Base-by-base conservation (phyloP, 495 filamentous ascomycete species). In the Hyaloscypha finlandica region DNA sequence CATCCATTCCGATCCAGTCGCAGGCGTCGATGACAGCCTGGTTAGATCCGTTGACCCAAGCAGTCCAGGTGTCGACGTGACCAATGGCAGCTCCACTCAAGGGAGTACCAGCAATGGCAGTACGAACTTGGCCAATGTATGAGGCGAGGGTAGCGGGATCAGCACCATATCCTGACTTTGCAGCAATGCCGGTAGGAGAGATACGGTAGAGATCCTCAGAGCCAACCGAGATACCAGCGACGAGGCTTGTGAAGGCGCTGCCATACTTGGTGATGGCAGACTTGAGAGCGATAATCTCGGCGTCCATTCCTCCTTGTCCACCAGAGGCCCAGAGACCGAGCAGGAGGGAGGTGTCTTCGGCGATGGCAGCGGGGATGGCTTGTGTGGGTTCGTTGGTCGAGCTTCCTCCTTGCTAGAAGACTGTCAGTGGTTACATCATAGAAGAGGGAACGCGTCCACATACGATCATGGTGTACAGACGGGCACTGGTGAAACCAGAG, bases 11-110 rank as follows among this genome's bases (percentile, higher is more conserved):
- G 61, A 95, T 72, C 79, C 85, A 96, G 82, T 96, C 92, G 68
- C 79, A 79, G 20, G 83, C 84, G n/a, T 85, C 77, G 68, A 91
- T 85, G 60, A 94, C 91, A 16, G 82, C 84, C 29, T 82, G 73
- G 83, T 93, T 96, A 74, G 86, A 83, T 59, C 80, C 74, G 76
- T 96, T 90, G 73, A 88, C 88, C 88, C 89, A 96, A 65, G 88
- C 87, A 54, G 89, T 92, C 93, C 94, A 97, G 64, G 93, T 97
- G 77, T 97, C 93, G 74, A 96, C 93, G 77, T 96, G 92, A 53
- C 94, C 93, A 70, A 97, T 80, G 12, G 85, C 80, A 42, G 79
- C 80, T 51, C 74, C 75, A 48, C 79, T 79, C 63, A 91, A 79
- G 54, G 72, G 65, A 42, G 91, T 91, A 69, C 83, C 82, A 11